A percentile compares a stretch with the other conserved stretches of the same genome.
Conservation (phyloP, 768 basidiomycete genomes). For the Paxillus involutus region DNA sequence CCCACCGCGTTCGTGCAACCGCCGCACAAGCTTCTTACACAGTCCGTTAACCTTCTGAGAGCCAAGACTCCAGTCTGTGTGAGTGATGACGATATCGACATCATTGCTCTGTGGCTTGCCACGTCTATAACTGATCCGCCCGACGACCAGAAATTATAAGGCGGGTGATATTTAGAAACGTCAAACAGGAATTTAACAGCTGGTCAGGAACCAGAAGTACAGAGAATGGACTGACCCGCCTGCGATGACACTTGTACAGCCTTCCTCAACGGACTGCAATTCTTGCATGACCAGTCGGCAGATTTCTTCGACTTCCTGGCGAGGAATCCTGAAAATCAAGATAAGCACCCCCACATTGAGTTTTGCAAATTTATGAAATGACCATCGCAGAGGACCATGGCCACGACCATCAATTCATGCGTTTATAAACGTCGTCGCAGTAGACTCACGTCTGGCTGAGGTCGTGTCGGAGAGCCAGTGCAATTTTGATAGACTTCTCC, state of each 20-base stretch:
- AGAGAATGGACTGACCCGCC: conserved; percentile 61
- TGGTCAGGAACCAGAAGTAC: neutral
- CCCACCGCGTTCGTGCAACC: conserved; percentile 58
- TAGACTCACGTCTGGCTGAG: conserved; percentile 45
- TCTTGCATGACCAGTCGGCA: conserved; percentile 66
- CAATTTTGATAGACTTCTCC: conserved; percentile 52
- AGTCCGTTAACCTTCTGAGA: conserved; percentile 57
- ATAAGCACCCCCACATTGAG: neutral
- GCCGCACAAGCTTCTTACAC: conserved; percentile 56
- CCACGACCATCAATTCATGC: neutral
- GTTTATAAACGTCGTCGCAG: neutral
- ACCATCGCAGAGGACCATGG: neutral
- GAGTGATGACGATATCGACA: conserved; percentile 87
- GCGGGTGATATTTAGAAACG: neutral
- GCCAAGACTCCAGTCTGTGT: conserved; percentile 48
- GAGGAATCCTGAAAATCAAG: conserved; percentile 55
- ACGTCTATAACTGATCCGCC: conserved; percentile 64
- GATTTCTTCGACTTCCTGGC: conserved; percentile 79
- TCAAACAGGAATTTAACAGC: neutral
- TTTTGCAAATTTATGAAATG: neutral
- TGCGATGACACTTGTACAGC: conserved; percentile 72
- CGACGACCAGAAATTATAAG: neutral
- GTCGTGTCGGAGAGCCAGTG: conserved; percentile 58
- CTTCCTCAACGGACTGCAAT: conserved; percentile 58
- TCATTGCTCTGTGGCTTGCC: conserved; percentile 84